phyloP scores from a whole-genome alignment of 2,329 filamentous ascomycete species.

The Cladosporium velox region DNA sequence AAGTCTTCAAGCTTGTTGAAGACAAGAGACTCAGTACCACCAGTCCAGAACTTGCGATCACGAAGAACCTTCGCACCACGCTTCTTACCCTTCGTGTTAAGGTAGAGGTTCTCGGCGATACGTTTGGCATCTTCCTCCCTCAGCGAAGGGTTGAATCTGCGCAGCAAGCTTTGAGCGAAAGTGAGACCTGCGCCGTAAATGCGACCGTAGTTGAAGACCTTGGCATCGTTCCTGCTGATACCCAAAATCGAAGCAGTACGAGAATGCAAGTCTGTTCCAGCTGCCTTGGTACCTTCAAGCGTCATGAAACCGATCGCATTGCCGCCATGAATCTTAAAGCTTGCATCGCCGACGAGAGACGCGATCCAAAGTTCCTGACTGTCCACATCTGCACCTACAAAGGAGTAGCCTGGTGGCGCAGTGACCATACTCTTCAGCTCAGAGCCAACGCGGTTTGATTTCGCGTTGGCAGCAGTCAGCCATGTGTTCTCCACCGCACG shows the following conservation, averaged over 20 bases:
- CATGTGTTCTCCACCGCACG: conserved; percentile 96
- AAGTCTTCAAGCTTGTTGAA: conserved; percentile 99
- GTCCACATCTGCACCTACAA: conserved; percentile 96
- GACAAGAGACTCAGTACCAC: conserved; percentile 94
- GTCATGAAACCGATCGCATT: conserved; percentile 99
- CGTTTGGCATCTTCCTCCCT: conserved; percentile 75
- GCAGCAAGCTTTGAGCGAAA: conserved; percentile 84
- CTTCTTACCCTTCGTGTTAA: conserved; percentile 85
- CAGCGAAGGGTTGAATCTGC: conserved; percentile 87
- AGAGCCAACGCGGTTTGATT: conserved; percentile 91
- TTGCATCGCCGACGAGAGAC: conserved; percentile 88
- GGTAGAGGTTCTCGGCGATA: conserved; percentile 79
- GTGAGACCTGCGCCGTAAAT: conserved; percentile 98
- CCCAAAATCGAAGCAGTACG: conserved; percentile 89
- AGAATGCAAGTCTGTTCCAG: conserved; percentile 91
- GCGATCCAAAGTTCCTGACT: conserved; percentile 98
- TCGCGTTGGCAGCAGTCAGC: conserved; percentile 96
- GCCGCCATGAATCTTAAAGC: conserved; percentile 91
- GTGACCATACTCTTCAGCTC: conserved; percentile 97
- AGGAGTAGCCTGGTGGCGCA: conserved; percentile 85
- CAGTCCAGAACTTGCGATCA: conserved; percentile 85
- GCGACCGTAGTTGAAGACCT: conserved; percentile 97
- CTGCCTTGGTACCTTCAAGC: conserved; percentile 89
- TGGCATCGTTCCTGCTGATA: conserved; percentile 92
- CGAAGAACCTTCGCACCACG: conserved; percentile 72